Conservation (phyloP, 2,329 filamentous ascomycete species). For the Phialophora tarda region DNA sequence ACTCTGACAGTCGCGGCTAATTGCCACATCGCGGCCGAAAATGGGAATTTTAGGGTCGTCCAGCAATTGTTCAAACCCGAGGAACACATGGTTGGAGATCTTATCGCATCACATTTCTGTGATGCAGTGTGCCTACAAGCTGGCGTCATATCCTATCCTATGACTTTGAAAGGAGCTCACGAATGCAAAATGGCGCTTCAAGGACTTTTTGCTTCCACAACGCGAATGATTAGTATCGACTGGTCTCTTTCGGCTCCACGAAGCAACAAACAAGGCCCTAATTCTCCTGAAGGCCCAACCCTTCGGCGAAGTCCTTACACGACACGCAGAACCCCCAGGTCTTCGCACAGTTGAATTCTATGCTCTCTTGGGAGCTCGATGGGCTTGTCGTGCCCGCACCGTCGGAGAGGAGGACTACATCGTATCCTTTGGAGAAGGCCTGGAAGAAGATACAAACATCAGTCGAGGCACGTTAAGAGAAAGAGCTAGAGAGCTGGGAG, state of each 20-base stretch:
- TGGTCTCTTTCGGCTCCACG: background rate
- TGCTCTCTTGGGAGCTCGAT: constrained; percentile 35
- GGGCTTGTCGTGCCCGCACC: constrained; percentile 56
- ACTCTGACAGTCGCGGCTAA: too few relatives aligned
- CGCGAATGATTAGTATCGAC: background rate
- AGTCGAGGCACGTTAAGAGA: background rate
- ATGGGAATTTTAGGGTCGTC: too few relatives aligned
- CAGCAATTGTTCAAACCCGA: too few relatives aligned
- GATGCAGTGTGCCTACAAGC: too few relatives aligned
- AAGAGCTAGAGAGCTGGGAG: too few relatives aligned
- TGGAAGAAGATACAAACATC: background rate
- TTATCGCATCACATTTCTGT: too few relatives aligned
- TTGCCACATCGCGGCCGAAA: too few relatives aligned
- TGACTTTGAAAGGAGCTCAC: background rate
- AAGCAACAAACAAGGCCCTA: background rate
- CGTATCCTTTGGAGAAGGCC: constrained; percentile 61
- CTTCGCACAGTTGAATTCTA: constrained; percentile 39
- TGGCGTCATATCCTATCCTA: too few relatives aligned
- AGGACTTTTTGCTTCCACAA: background rate
- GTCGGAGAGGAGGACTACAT: constrained; percentile 62
- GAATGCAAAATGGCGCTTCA: background rate
- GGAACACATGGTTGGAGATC: too few relatives aligned
- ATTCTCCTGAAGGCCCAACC: constrained; percentile 18
- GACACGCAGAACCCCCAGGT: constrained; percentile 37
- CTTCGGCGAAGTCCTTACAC: constrained; percentile 36